Evolutionary conservation across 768 basidiomycete species (phyloP).

Genomic region (Calocera cornea): DNA sequence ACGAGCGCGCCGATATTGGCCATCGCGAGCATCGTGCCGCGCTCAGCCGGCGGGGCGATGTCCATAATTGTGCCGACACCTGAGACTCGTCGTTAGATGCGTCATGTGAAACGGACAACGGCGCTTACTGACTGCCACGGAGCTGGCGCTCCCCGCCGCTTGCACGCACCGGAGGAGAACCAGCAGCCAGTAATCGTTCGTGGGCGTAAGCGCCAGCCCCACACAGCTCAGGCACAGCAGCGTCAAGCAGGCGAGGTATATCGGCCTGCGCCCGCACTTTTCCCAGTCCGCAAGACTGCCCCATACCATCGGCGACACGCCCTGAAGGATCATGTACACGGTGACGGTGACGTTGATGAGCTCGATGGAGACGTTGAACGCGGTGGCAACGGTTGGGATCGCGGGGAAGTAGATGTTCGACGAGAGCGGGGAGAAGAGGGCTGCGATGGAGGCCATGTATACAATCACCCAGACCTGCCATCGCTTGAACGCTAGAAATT

Average conservation of each 20-base stretch:
- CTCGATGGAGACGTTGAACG: slow-evolving; percentile 18
- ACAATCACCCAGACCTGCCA: neutral
- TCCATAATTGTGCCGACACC: slow-evolving; percentile 18
- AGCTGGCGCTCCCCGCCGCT: slow-evolving; percentile 18
- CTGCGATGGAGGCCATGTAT: neutral
- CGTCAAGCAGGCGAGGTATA: slow-evolving; percentile 20
- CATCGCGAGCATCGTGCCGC: neutral
- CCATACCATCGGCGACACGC: slow-evolving; percentile 21
- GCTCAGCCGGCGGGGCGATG: slow-evolving; percentile 9
- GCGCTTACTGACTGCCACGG: slow-evolving; percentile 20
- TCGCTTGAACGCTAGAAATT: neutral
- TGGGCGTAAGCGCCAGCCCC: slow-evolving; percentile 21
- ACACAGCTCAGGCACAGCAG: slow-evolving; percentile 21
- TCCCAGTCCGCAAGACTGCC: slow-evolving; percentile 15
- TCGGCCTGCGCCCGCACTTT: slow-evolving; percentile 13
- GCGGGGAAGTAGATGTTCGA: slow-evolving; percentile 59
- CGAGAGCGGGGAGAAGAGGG: neutral
- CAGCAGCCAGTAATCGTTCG: slow-evolving; percentile 21
- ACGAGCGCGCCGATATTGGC: slow-evolving; percentile 14
- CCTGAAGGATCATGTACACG: slow-evolving; percentile 22
- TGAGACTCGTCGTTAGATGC: slow-evolving; percentile 20
- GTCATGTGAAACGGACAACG: slow-evolving; percentile 18
- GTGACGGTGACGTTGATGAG: slow-evolving; percentile 22
- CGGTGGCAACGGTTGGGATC: slow-evolving; percentile 52
- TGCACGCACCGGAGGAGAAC: slow-evolving; percentile 22